Conservation (phyloP, 257 asterid species). For the Dorcoceras hygrometricum region DNA sequence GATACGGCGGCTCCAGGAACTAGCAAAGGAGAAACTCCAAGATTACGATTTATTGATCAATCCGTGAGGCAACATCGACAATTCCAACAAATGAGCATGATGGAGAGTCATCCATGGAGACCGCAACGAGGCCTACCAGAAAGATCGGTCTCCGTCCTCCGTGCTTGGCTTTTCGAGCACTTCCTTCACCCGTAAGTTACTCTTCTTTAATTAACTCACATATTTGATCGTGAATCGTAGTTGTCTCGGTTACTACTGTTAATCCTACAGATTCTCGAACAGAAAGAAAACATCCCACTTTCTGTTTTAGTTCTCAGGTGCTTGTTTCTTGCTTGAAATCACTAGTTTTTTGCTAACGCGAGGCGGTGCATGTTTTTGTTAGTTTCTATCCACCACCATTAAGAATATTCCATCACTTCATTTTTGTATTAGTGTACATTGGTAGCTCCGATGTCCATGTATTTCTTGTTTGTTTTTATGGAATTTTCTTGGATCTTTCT, state of each 20-base stretch:
- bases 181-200: slow-evolving; percentile 80
- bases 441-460: slow-evolving; percentile 14
- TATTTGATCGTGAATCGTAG: not conserved
- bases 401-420: slow-evolving; percentile 26
- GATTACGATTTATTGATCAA: slow-evolving; percentile 68
- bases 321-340: slow-evolving; percentile 36
- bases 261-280: not conserved
- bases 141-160: slow-evolving; percentile 65
- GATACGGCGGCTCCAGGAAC: slow-evolving; percentile 48
- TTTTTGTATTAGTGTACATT: slow-evolving; percentile 15
- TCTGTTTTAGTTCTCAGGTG: slow-evolving; percentile 20
- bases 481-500: slow-evolving; percentile 13
- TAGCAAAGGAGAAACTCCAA: slow-evolving; percentile 75
- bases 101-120: slow-evolving; percentile 91
- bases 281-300: slow-evolving; percentile 25
- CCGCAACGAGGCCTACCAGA: slow-evolving; percentile 90
- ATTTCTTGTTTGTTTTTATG: slow-evolving; percentile 7
- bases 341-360: slow-evolving; percentile 27
- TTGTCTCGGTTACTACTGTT: not conserved
- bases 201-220: not conserved
- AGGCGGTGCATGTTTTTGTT: slow-evolving; percentile 26
- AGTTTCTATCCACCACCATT: slow-evolving; percentile 30
- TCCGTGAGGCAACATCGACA: slow-evolving; percentile 75
- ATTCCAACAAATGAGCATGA: slow-evolving; percentile 67
- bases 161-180: slow-evolving; percentile 98